phyloP scores from a whole-genome alignment of 805 yeast genomes.

The Cyberlindnera bimundalis region DNA sequence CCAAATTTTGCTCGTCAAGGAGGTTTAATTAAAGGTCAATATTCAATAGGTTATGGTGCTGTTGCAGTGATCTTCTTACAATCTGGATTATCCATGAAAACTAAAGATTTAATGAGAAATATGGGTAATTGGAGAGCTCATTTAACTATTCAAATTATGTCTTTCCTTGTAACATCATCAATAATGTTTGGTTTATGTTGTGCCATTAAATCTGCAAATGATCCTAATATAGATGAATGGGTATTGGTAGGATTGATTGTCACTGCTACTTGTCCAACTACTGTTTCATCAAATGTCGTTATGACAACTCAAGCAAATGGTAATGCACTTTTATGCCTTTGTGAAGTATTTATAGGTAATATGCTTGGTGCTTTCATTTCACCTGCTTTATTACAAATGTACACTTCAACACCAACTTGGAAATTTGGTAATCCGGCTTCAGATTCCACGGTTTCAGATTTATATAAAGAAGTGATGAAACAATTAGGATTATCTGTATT shows the following conservation, averaged over 20 bases:
- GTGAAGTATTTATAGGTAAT: slow-evolving; percentile 86
- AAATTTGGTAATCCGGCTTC: slow-evolving; percentile 77
- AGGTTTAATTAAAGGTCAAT: slow-evolving; percentile 71
- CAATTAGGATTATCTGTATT: slow-evolving; percentile 83
- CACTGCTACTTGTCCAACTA: slow-evolving; percentile 87
- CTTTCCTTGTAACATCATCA: slow-evolving; percentile 68
- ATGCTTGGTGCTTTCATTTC: slow-evolving; percentile 82
- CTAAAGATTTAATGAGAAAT: slow-evolving; percentile 58
- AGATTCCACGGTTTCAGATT: slow-evolving; percentile 46
- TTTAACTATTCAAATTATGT: slow-evolving; percentile 57
- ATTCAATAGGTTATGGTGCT: slow-evolving; percentile 79
- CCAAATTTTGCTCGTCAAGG: slow-evolving; percentile 85
- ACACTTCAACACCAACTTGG: slow-evolving; percentile 51
- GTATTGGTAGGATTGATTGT: slow-evolving; percentile 77
- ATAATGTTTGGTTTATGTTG: slow-evolving; percentile 70
- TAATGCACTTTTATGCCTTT: slow-evolving; percentile 69
- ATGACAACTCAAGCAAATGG: slow-evolving; percentile 89
- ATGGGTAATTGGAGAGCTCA: slow-evolving; percentile 82
- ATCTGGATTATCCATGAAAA: slow-evolving; percentile 75
- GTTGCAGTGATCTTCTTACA: slow-evolving; percentile 82
- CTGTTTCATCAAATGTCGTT: slow-evolving; percentile 87
- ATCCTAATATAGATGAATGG: slow-evolving; percentile 66
- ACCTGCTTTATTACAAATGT: slow-evolving; percentile 81
- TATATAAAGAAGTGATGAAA: slow-evolving; percentile 78
- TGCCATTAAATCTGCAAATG: slow-evolving; percentile 58